Evolutionary conservation across 306 rosid genomes (phyloP), one percentile per base, ranked within the genome.

Genomic region (Quercus parvula): DNA sequence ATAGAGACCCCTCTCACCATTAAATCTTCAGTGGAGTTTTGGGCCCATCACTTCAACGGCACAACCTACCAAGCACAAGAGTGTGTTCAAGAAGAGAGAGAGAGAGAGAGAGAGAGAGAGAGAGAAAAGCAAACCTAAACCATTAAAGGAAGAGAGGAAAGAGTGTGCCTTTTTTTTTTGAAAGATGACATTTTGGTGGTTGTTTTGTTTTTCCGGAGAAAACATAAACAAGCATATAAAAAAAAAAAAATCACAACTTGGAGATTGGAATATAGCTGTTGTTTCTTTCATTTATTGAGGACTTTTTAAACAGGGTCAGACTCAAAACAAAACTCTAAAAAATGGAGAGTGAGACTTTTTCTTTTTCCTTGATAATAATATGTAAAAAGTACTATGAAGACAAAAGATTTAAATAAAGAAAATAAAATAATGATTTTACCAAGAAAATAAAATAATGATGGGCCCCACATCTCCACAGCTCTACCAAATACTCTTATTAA

Each of bases 51-150:
- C 81, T 82, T 78, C 88, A 85, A 79, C 84, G 78, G 91, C 92
- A 90, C 91, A 90, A 89, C 92, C 90, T 85, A 86, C 91, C 89
- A 92, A 87, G 92, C 92, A 87, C 75, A 82, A 88, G 94, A 81
- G 86, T 79, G 92, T 83, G 89, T 74, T 81, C 70, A 82, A 82
- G 77, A 63, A 78, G 87, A 41, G 82, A 78, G 69, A 78, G 74
- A 56, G 19, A 61, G 64, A 78, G 74, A 61, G 64, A 78, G 74
- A 51, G 19, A 61, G n/a, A 69, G 56, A 78, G 67, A 77, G 77
- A 59, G 73, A 71, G 28, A 58, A 58, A 58, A 68, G 56, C 82
- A 73, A 84, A 84, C 91, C 78, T 77, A 87, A 87, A 86, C 91
- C 90, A 89, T 87, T 78, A 87, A 81, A 83, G 81, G 80, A 81